Conservation (phyloP, 2,329 filamentous ascomycete species). For the Cyphellophora attinorum region DNA sequence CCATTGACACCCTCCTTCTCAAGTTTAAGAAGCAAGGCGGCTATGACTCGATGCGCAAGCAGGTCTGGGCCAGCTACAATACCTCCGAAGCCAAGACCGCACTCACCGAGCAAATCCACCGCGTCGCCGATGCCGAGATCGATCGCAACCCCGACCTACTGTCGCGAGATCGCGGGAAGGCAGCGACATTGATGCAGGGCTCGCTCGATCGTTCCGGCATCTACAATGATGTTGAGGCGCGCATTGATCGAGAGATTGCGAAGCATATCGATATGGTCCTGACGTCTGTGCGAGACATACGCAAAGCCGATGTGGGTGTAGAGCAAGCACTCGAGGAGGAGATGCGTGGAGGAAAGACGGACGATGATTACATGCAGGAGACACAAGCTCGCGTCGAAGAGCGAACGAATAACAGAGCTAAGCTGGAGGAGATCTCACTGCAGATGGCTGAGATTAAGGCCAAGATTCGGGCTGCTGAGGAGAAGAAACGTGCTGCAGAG, state of each 20-base stretch:
- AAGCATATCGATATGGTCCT: conserved; percentile 46
- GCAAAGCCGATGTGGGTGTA: conserved; percentile 49
- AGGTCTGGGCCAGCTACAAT: conserved; percentile 50
- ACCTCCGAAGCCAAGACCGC: conserved; percentile 41
- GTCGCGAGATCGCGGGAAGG: conserved; percentile 51
- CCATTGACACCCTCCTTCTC: conserved; percentile 52
- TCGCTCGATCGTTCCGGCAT: conserved; percentile 54
- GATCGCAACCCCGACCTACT: conserved; percentile 53
- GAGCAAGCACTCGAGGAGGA: conserved; percentile 45
- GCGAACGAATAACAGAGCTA: conserved; percentile 34
- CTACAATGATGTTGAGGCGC: conserved; percentile 48
- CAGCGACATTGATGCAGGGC: conserved; percentile 54
- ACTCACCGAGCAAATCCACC: conserved; percentile 43
- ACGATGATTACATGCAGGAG: conserved; percentile 49
- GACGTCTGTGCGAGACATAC: conserved; percentile 45
- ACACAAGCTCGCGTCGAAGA: conserved; percentile 43
- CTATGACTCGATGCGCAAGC: conserved; percentile 53
- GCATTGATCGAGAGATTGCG: conserved; percentile 45
- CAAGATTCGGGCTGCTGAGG: conserved; percentile 33
- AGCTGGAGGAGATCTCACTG: conserved; percentile 39
- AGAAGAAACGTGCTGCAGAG: conserved; percentile 24
- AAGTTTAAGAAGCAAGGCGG: conserved; percentile 59
- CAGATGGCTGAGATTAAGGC: conserved; percentile 41
- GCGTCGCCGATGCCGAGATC: conserved; percentile 51
- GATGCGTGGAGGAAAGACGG: conserved; percentile 46